Base-by-base conservation (phyloP, 805 yeast genomes). In the Yarrowia osloensis region DNA sequence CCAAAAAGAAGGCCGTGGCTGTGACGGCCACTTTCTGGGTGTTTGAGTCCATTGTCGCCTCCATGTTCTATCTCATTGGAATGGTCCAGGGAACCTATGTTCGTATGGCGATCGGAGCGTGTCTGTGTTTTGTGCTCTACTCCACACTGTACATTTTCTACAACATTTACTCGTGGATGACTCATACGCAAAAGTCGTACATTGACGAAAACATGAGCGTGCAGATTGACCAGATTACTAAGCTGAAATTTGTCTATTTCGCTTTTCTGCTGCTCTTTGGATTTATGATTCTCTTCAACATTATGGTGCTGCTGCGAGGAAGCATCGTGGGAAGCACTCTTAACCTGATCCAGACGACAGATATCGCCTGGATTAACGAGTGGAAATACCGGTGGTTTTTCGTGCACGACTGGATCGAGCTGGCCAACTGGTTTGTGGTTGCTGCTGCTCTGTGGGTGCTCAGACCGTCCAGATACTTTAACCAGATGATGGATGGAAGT, bases 361-460 rank as follows among this genome's bases (percentile, higher is more conserved):
- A 19, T 5, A 44, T 61, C n/a, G 66, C 66, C 5, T 61, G 66
- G 66, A 21, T 28, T 4, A 44, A 31, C 4, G 66, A 61, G 15
- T 61, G 66, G 66, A 61, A 61, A 33, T 61, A 22, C 33, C 31
- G 66, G 4, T 61, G 66, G 66, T 61, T 61, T 11, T 61, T 61
- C 33, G 66, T 61, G 7, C 66, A 61, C 42, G 66, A 61, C 29
- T 61, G 66, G 66, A 35, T 61, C 24, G 66, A 61, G n/a, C 12
- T 61, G 21, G 66, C 54, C 6, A 44, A 61, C 17, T 9, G 22
- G 22, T 3, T 44, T 2, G 52, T 44, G 17, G 40, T 61, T 3
- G 6, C 11, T 5, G 39, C 54, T 3, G 44, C 33, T 2, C 33
- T 61, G n/a, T 61, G 44, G 39, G 7, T 61, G 13, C 52, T 61